Evolutionary conservation across 176 grass and related monocot genomes (phyloP).

Genomic region (Cocos nucifera): DNA sequence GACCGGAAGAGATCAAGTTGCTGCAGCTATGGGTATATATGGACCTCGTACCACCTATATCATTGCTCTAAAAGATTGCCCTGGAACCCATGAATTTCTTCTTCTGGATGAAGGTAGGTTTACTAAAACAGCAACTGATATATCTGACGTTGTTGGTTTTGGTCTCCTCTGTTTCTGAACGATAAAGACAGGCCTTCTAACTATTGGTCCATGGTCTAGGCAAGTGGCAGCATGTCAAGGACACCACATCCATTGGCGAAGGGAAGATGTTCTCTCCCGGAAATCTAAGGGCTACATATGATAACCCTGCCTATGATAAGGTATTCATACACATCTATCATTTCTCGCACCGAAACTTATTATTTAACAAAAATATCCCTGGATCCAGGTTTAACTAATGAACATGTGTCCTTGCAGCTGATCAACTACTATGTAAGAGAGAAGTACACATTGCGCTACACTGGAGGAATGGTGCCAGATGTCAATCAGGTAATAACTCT

Average conservation of each 20-base stretch:
- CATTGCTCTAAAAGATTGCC: constrained; percentile 80
- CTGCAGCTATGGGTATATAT: constrained; percentile 92
- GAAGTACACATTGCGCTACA: constrained; percentile 98
- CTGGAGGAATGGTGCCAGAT: constrained; percentile 98
- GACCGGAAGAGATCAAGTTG: constrained; percentile 73
- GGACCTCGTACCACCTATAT: constrained; percentile 89
- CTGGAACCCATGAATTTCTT: constrained; percentile 94
- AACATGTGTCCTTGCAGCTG: constrained; percentile 33
- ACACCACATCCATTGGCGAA: constrained; percentile 75
- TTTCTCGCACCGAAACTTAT: too few species aligned
- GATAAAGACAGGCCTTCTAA: too few species aligned
- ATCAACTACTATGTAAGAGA: constrained; percentile 93
- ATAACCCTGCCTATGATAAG: constrained; percentile 86
- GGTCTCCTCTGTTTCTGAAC: too few species aligned
- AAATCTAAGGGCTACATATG: constrained; percentile 80
- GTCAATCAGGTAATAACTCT: constrained; percentile 75
- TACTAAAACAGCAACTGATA: neutral
- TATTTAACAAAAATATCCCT: too few species aligned
- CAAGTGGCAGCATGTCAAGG: constrained; percentile 99
- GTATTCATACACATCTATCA: constrained; percentile 8
- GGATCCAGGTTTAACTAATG: neutral
- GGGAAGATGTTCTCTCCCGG: constrained; percentile 99
- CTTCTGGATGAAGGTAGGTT: constrained; percentile 69
- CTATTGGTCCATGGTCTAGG: constrained; percentile 18
- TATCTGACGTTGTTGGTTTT: too few species aligned